Evolutionary conservation across 2,329 filamentous ascomycete genomes (phyloP).

Genomic region (Aureobasidium mangrovei): DNA sequence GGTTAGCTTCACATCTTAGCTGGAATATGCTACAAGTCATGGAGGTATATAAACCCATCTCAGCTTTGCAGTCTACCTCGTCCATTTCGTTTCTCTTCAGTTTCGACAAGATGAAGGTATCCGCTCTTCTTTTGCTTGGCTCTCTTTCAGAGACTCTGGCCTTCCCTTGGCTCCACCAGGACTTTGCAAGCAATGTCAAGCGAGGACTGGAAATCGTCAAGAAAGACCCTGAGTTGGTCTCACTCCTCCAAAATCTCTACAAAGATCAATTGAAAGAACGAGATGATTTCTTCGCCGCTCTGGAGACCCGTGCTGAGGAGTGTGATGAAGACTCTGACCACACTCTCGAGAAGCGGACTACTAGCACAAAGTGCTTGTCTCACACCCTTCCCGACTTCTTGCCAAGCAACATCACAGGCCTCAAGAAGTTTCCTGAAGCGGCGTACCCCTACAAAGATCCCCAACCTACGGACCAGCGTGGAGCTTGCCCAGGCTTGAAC

Average conservation of each 20-base stretch:
- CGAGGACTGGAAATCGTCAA: conserved; percentile 4
- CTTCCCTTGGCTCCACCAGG: not conserved
- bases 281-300: conserved; percentile 5
- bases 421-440: conserved; percentile 8
- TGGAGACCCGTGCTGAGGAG: not conserved
- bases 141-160: not conserved
- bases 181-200: conserved; percentile 5
- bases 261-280: conserved; percentile 4
- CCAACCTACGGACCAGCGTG: not conserved
- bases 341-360: not conserved
- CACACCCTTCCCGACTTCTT: conserved; percentile 10
- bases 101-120: conserved; percentile 9
- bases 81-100: too few relatives aligned
- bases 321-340: not conserved
- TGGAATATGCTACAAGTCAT: too few relatives aligned
- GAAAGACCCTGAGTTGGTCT: conserved; percentile 1
- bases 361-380: not conserved
- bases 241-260: conserved; percentile 3
- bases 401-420: conserved; percentile 4
- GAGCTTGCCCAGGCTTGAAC: conserved; percentile 17
- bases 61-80: too few relatives aligned
- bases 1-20: too few relatives aligned
- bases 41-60: too few relatives aligned
- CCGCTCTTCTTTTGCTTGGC: not conserved
- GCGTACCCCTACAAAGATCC: conserved; percentile 9